Conservation (phyloP, 2,329 filamentous ascomycete species). For the Polychaeton citri region DNA sequence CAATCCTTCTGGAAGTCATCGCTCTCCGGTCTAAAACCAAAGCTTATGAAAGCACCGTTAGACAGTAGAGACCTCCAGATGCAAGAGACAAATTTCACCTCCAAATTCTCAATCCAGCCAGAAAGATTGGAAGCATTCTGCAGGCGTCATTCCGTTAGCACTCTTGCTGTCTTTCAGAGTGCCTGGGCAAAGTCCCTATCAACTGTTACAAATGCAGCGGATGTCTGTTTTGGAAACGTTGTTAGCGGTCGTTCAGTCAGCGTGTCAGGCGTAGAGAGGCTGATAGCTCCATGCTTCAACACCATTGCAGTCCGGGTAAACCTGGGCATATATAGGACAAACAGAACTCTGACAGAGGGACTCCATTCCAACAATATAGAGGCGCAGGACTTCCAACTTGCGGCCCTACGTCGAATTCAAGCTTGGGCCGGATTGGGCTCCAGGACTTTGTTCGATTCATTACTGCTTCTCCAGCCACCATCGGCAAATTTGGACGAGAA, state of each 20-base stretch:
- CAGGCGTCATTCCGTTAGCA: conserved; percentile 39
- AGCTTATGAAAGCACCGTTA: conserved; percentile 23
- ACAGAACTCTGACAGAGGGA: conserved; percentile 43
- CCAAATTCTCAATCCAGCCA: conserved; percentile 3
- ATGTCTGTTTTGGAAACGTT: conserved; percentile 80
- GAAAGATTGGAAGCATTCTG: conserved; percentile 35
- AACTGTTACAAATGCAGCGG: conserved; percentile 40
- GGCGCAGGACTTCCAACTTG: conserved; percentile 57
- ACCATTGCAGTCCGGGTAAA: conserved; percentile 60
- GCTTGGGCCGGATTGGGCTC: conserved; percentile 24
- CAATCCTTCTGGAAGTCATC: conserved; percentile 54
- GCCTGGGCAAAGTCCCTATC: conserved; percentile 57
- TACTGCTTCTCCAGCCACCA: conserved; percentile 65
- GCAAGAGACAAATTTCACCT: neutral
- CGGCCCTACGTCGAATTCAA: conserved; percentile 60
- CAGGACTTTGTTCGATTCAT: conserved; percentile 56
- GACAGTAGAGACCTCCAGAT: neutral
- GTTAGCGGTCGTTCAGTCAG: conserved; percentile 61
- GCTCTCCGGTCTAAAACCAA: conserved; percentile 40
- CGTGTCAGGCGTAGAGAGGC: conserved; percentile 51
- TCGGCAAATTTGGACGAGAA: conserved; percentile 27
- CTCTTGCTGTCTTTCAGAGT: conserved; percentile 57
- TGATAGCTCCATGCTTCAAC: conserved; percentile 89
- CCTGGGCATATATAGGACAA: conserved; percentile 34
- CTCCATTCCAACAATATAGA: conserved; percentile 51